Evolutionary conservation across 192 early-diverging fungal genomes (phyloP), one percentile per base, ranked within the genome.

Genomic region (Dispira parvispora): DNA sequence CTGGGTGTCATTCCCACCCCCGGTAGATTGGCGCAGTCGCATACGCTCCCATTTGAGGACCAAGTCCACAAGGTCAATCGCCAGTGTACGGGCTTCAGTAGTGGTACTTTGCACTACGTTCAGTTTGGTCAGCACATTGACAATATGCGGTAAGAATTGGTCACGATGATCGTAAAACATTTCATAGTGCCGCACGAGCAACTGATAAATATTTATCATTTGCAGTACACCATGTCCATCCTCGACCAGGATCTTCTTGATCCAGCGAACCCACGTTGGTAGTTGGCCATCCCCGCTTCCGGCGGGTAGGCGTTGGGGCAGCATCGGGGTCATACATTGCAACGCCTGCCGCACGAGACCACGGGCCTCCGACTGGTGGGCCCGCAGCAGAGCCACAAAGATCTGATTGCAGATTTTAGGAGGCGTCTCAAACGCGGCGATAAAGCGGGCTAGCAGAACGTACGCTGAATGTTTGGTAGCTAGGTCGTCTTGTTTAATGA

Each of bases 391-490:
- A 10, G 90, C 87, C 43, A 84, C 86, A 67, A 90, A 96, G 32
- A 90, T 88, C 64, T 95, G 88, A 28, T 81, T 80, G 43, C 88
- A 84, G 62, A 96, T 90, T 68, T 87, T 91, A 38, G 82, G 73
- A 12, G 92, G 92, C 3, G 92, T 92, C 27, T 94, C 91, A 71
- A 86, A 98, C 8, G 88, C 88, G 16, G 89, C 83, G 64, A 97
- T 92, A 69, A 97, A 97, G 52, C 89, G 79, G 14, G 91, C 84
- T 45, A 97, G 82, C 47, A 94, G 69, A 16, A 97, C 97, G 67
- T 95, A 97, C 8, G 95, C 86, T 0, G 95, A 85, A 65, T 98
- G 91, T 64, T 98, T 98, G 74, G 88, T 88, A 43, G 90, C 95
- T 16, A 91, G 78, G 53, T 99, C 97, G 64, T 98, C 95, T 61